Percentiles rank a stretch among this genome's conserved stretches.
phyloP scores from a whole-genome alignment of 345 rosid species.

The Hibiscus tridactylites region DNA sequence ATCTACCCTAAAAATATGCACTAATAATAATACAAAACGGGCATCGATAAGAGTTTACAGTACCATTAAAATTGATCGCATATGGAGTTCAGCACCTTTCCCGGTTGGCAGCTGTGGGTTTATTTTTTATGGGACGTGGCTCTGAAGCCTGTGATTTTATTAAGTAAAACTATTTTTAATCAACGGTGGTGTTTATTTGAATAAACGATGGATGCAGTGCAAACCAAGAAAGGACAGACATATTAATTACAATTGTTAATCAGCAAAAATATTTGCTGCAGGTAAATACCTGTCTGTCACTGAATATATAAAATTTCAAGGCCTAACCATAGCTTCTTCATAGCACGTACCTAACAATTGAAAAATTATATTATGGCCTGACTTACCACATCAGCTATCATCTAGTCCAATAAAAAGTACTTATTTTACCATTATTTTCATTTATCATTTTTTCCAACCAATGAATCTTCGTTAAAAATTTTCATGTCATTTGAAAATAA shows the following conservation, averaged over 20 bases:
- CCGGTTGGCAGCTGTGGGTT: neutral
- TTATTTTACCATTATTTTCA: too few relatives aligned
- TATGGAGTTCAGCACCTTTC: neutral
- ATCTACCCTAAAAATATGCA: too few relatives aligned
- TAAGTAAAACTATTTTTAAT: neutral
- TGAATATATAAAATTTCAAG: neutral
- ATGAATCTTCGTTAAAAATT: too few relatives aligned
- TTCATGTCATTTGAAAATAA: too few relatives aligned
- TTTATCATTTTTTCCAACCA: too few relatives aligned
- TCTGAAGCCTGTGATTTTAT: neutral
- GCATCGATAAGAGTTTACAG: too few relatives aligned
- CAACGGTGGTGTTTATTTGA: neutral
- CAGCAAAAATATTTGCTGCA: conserved; percentile 5
- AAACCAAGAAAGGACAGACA: conserved; percentile 21
- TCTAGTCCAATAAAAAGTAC: too few relatives aligned
- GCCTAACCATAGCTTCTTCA: neutral
- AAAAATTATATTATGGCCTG: too few relatives aligned
- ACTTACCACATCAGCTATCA: too few relatives aligned
- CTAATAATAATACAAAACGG: too few relatives aligned
- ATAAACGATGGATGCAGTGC: neutral
- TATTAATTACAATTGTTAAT: conserved; percentile 3
- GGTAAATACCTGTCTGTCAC: neutral
- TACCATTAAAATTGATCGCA: neutral
- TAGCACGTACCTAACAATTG: neutral
- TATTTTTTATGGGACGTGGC: too few relatives aligned